These are phyloP conservation scores for Paralagenidium karlingii DNA, from an alignment of 352 stramenopile species.

Conservation along the genomic window DNA sequence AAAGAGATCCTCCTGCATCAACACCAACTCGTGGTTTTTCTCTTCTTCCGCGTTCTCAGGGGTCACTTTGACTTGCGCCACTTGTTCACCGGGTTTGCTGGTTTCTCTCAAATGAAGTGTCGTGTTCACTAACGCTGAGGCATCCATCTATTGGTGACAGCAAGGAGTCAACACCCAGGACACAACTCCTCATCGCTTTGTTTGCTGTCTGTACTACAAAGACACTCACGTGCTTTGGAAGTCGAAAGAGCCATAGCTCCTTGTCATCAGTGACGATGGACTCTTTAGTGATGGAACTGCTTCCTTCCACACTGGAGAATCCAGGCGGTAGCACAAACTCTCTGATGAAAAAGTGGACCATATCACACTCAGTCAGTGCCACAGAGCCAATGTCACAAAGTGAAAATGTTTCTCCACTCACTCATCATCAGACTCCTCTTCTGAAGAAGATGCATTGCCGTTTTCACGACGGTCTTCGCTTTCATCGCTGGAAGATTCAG, in stretches of 20 bases:
- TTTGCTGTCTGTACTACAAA: no score
- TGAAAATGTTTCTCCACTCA: no score
- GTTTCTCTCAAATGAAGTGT: slow-evolving; percentile 58
- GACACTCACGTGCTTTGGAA: slow-evolving; percentile 66
- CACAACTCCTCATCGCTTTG: background rate
- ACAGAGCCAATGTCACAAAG: no score
- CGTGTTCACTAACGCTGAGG: slow-evolving; percentile 47
- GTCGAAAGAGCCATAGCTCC: slow-evolving; percentile 81
- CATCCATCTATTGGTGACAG: slow-evolving; percentile 27
- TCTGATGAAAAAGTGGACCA: no score
- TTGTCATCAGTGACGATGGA: slow-evolving; percentile 49
- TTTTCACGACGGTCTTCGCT: no score
- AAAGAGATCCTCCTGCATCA: slow-evolving; percentile 49
- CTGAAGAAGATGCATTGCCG: no score
- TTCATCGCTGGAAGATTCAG: no score
- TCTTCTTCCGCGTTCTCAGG: no score
- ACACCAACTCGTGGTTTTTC: slow-evolving; percentile 34
- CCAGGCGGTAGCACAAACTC: slow-evolving; percentile 71
- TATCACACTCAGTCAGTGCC: no score
- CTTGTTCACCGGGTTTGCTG: no score
- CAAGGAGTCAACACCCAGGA: slow-evolving; percentile 3
- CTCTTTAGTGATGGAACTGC: slow-evolving; percentile 40
- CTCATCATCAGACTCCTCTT: no score
- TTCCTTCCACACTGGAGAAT: slow-evolving; percentile 53
- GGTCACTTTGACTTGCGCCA: no score